Evolutionary conservation across 495 filamentous ascomycete species (phyloP), one percentile per base, ranked within the genome.

Genomic region (Xylaria cubensis): DNA sequence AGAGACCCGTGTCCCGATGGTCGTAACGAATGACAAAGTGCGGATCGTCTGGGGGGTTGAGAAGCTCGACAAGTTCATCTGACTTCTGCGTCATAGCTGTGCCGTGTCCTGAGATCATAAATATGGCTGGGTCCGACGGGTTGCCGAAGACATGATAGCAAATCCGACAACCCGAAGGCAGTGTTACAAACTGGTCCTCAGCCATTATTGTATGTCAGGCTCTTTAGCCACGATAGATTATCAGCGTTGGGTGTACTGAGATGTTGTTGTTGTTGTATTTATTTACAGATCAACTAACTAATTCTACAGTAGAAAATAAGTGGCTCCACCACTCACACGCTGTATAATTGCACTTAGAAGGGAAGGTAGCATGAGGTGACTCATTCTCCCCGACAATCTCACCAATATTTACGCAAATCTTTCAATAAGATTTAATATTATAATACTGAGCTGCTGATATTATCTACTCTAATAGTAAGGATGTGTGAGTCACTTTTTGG

Each of bases 131-230:
- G 26, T 71, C 32, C 1, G 36, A 62, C 32, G 34, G 51, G 21
- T 50, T 51, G 24, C 69, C 69, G n/a, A 26, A 32, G 12, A 51
- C 26, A 10, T 32, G 69, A 12, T 71, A 71, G 59, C 69, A 71
- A 51, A 71, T 71, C 21, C 69, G 69, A 42, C 69, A 71, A 26
- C 69, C 69, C 9, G 58, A 64, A n/a, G 61, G 61, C 19, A 67
- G 17, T 8, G 69, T 21, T 64, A 55, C 17, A 41, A 72, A 67
- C 1, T 10, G 61, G 5, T 72, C 61, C 48, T 72, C 46, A 13
- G 61, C 48, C 69, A 72, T 72, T 65, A 46, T 63, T 51, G 34
- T 61, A 61, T 61, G 32, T 9, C 19, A 34, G 24, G 24, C 12
- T 17, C 12, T 34, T 56, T 19, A 32, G 29, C 26, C 4, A 58